Evolutionary conservation across 2,329 filamentous ascomycete species (phyloP).

Genomic region (Microthyrium microscopicum): DNA sequence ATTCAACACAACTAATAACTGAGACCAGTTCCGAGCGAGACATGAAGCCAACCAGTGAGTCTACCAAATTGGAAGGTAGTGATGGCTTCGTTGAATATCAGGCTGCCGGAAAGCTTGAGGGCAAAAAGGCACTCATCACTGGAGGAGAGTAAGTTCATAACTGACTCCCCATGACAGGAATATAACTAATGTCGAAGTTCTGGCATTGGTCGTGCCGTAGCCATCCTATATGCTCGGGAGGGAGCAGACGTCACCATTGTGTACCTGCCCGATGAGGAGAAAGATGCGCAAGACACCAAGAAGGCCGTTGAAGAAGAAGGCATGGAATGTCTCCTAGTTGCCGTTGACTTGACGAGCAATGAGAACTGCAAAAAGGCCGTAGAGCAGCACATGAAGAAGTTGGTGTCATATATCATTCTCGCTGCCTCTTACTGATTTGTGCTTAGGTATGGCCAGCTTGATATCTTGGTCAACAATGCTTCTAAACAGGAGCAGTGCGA

Average conservation of each 20-base stretch:
- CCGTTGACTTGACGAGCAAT: constrained; percentile 46
- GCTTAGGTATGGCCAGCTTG: too few species aligned
- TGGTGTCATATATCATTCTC: too few species aligned
- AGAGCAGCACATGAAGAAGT: constrained; percentile 45
- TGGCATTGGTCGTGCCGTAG: constrained; percentile 61
- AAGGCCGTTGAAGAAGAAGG: constrained; percentile 51
- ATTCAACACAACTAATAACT: too few species aligned
- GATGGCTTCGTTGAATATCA: constrained; percentile 56
- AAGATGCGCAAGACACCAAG: constrained; percentile 61
- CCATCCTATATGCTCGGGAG: constrained; percentile 66
- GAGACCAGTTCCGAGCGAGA: too few species aligned
- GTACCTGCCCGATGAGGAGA: constrained; percentile 59
- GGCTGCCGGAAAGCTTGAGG: constrained; percentile 57
- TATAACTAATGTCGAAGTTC: too few species aligned
- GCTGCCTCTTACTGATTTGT: too few species aligned
- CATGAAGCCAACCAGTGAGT: too few species aligned
- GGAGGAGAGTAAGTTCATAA: too few species aligned
- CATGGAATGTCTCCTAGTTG: constrained; percentile 44
- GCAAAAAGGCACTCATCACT: constrained; percentile 63
- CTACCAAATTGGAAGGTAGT: too few species aligned
- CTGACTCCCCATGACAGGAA: too few species aligned
- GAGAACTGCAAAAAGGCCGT: constrained; percentile 55
- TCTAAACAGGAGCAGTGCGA: constrained; percentile 59
- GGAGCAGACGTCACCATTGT: constrained; percentile 58
- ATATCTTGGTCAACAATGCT: constrained; percentile 61